phyloP scores from a whole-genome alignment of 169 alveolate genomes.

The Plasmodium falciparum region DNA sequence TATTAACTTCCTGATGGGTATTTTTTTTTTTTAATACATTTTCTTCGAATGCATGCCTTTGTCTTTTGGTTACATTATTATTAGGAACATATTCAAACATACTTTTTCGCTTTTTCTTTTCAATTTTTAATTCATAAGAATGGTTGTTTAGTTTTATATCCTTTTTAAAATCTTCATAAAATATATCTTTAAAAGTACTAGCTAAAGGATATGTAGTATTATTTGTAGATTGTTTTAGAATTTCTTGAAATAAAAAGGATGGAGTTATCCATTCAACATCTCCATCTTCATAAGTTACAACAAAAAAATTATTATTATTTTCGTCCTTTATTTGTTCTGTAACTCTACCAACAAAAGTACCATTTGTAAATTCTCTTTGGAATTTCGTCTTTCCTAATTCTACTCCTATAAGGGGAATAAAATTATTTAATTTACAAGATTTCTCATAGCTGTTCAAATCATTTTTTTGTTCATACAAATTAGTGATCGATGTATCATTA shows the following conservation, averaged over 20 bases:
- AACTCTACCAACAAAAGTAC: conserved; percentile 73
- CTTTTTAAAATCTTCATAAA: conserved; percentile 55
- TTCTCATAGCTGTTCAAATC: not conserved
- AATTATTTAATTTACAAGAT: conserved; percentile 6
- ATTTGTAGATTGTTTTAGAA: conserved; percentile 70
- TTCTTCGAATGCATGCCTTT: conserved; percentile 32
- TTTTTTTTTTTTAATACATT: conserved; percentile 21
- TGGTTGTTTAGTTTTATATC: conserved; percentile 57
- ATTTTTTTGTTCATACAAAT: not conserved
- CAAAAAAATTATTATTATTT: conserved; percentile 52
- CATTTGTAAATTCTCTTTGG: conserved; percentile 78
- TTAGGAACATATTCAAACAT: conserved; percentile 37
- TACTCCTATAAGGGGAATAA: conserved; percentile 70
- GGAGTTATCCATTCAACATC: conserved; percentile 77
- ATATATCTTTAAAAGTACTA: conserved; percentile 55
- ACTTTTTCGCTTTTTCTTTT: conserved; percentile 45
- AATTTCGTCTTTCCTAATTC: conserved; percentile 74
- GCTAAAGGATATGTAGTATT: conserved; percentile 71
- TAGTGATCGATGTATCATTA: not conserved
- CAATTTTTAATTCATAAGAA: conserved; percentile 64
- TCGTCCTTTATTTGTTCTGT: conserved; percentile 71
- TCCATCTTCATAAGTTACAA: conserved; percentile 76
- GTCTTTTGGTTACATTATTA: conserved; percentile 51
- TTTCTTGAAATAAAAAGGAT: conserved; percentile 67
- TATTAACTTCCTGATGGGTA: not conserved